Conservation (phyloP, 345 rosid species). For the Stellera chamaejasme region DNA sequence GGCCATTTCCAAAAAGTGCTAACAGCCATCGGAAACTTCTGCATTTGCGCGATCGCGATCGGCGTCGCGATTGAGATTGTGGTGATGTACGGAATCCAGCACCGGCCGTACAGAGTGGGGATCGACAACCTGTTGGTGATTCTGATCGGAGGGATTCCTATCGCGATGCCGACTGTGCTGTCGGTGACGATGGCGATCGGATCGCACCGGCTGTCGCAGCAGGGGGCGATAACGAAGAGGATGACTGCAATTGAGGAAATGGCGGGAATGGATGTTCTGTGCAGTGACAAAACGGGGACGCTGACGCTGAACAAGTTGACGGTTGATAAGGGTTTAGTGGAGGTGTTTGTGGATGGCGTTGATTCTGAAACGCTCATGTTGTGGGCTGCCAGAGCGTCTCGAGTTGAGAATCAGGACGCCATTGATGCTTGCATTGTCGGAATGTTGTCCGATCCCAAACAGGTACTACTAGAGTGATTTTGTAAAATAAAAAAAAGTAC, state of each 20-base stretch:
- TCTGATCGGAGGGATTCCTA: conserved; percentile 96
- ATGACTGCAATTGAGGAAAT: conserved; percentile 99
- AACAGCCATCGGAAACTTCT: conserved; percentile 92
- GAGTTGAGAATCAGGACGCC: conserved; percentile 92
- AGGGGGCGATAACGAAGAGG: conserved; percentile 97
- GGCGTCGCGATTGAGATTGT: conserved; percentile 77
- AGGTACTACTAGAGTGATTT: conserved; percentile 23
- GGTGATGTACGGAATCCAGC: conserved; percentile 72
- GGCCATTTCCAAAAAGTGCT: conserved; percentile 96
- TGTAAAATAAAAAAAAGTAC: too few relatives aligned
- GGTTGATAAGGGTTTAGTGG: conserved; percentile 70
- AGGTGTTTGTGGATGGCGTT: conserved; percentile 45
- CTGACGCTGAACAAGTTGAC: conserved; percentile 94
- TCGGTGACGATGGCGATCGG: conserved; percentile 99
- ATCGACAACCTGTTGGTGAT: conserved; percentile 94
- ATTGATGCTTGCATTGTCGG: conserved; percentile 90
- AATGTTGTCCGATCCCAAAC: conserved; percentile 77
- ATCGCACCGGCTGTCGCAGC: conserved; percentile 77
- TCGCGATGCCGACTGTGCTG: conserved; percentile 95
- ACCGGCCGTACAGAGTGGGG: conserved; percentile 66
- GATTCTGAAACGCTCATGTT: conserved; percentile 51
- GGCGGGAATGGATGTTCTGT: conserved; percentile 98
- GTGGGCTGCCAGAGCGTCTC: conserved; percentile 82
- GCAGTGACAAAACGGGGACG: conserved; percentile 96
- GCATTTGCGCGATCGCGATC: conserved; percentile 79